Evolutionary conservation across 305 asterid species (phyloP), one percentile per base, ranked within the genome.

Genomic region (Fraxinus baroniana): DNA sequence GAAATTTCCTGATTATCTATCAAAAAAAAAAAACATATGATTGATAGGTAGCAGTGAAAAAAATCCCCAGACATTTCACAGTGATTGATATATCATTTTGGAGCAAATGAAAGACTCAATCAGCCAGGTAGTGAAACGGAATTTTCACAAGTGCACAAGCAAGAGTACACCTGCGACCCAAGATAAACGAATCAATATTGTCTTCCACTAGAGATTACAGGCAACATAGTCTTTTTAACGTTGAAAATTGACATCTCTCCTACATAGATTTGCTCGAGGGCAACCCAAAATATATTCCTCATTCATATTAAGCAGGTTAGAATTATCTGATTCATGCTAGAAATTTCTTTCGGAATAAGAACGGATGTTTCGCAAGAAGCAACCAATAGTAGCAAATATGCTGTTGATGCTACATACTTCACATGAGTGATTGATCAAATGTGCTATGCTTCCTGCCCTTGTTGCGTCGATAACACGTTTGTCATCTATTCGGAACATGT

Each of bases 391-490:
- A 30, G 82, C 55, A 71, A 46, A 86, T 80, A 74, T 83, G 85
- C 24, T 49, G 74, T 18, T 49, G 41, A 73, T 44, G 24, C 82
- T 57, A 85, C 98, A 80, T 94, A 96, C 99, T 72, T 96, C 99
- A 80, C 99, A 96, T 24, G 99, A 93, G 89, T 96, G 99, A 87
- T 96, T 96, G 80, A 96, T 94, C 94, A 96, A 87, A 84, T 96
- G 98, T 22, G 98, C 99, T 55, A 94, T 96, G 91, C 99, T 92
- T 84, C 99, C 99, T 0, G 98, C 97, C 85, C 92, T 90, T 87
- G 99, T 96, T 81, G 99, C 99, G 86, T 96, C 99, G 71, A 94
- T 89, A 33, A 96, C 99, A 82, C 94, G 95, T 73, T 89, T 90
- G 83, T 96, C 98, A 84, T 92, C 95, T 78, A 96, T 88, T 68